Conservation (phyloP, 306 rosid genomes). For the Casuarina equisetifolia region DNA sequence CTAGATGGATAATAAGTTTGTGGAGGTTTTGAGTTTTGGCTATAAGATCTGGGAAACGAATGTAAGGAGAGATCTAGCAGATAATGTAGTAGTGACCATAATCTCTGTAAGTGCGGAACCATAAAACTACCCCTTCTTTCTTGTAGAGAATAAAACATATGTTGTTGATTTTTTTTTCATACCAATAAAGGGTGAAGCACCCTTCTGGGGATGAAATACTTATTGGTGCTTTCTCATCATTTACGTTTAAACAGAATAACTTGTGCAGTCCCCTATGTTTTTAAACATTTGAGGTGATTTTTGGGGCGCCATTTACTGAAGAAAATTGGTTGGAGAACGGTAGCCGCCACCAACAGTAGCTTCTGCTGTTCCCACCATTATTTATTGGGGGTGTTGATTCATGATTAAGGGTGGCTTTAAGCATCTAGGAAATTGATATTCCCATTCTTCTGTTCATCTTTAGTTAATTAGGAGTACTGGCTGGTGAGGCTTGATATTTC, state of each 20-base stretch:
- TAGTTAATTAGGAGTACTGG: neutral
- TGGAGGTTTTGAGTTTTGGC: too few relatives aligned
- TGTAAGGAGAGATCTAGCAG: neutral
- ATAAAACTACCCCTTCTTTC: neutral
- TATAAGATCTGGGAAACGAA: neutral
- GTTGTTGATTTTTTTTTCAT: neutral
- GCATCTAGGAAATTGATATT: neutral
- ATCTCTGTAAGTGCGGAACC: neutral
- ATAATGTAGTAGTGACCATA: neutral
- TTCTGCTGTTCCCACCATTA: neutral
- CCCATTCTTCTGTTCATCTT: neutral
- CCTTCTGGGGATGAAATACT: neutral
- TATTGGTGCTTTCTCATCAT: neutral
- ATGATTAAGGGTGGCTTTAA: neutral
- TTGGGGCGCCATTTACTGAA: neutral
- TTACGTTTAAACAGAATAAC: neutral
- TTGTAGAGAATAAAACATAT: neutral
- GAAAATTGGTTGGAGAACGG: neutral
- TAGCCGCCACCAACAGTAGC: neutral
- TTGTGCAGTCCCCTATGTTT: neutral
- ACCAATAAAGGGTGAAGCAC: neutral
- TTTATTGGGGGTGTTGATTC: neutral
- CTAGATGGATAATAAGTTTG: too few relatives aligned
- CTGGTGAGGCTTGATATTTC: neutral
- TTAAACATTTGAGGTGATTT: neutral